Conservation (phyloP, 352 stramenopile genomes). For the Phytophthora lateralis region DNA sequence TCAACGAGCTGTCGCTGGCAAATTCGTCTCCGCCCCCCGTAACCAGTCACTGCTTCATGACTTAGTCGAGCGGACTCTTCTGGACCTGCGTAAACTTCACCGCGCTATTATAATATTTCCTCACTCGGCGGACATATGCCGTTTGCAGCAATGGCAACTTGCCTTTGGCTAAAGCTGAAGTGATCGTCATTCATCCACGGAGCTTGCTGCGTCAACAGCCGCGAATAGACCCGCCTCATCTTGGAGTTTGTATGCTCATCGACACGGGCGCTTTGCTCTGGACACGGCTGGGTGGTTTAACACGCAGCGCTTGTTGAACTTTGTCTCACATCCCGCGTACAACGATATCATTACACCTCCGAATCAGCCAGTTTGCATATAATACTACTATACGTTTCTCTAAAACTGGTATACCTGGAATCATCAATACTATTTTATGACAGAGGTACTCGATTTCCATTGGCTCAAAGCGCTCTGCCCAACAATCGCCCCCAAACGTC, state of each 20-base stretch:
- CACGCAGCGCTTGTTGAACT: conserved; percentile 15
- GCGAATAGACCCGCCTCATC: conserved; percentile 1
- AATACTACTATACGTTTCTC: background rate
- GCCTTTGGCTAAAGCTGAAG: conserved; percentile 5
- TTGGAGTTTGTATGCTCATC: conserved; percentile 29
- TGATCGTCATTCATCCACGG: conserved; percentile 21
- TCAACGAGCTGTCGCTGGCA: conserved; percentile 16
- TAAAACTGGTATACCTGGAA: background rate
- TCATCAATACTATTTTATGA: conserved; percentile 2
- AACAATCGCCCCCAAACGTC: conserved; percentile 12
- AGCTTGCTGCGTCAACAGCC: background rate
- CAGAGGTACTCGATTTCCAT: background rate
- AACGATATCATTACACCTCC: conserved; percentile 10
- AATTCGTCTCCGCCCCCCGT: conserved; percentile 10
- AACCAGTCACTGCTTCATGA: background rate
- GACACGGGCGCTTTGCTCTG: background rate
- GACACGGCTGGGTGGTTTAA: conserved; percentile 20
- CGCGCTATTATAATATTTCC: too few species aligned
- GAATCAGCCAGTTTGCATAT: background rate
- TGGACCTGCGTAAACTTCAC: conserved; percentile 1
- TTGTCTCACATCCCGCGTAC: conserved; percentile 2
- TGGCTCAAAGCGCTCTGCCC: conserved; percentile 26
- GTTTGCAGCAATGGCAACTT: background rate
- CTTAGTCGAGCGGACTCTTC: conserved; percentile 5
- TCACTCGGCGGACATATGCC: too few species aligned